Evolutionary conservation across 768 basidiomycete species (phyloP).

Genomic region (Trametes cingulata): DNA sequence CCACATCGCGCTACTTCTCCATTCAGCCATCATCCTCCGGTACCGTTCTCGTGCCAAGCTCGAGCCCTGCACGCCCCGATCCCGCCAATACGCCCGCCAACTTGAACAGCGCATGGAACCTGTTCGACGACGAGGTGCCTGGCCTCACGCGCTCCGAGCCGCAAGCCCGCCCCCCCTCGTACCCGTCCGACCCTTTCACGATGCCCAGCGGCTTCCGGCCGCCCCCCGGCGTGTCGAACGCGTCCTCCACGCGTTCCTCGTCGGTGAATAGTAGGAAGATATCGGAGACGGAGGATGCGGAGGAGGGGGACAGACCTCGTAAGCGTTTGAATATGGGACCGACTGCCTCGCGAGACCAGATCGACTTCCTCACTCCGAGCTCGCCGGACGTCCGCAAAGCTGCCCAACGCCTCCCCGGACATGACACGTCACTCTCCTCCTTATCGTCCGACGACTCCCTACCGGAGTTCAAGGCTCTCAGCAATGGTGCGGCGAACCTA

Average conservation of each 20-base stretch:
- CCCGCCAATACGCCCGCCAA: constrained; percentile 39
- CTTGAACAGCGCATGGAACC: constrained; percentile 37
- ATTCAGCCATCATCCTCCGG: constrained; percentile 48
- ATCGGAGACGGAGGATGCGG: constrained; percentile 40
- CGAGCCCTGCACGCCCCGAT: constrained; percentile 59
- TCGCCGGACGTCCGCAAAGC: constrained; percentile 62
- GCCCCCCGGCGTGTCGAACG: constrained; percentile 44
- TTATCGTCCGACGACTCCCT: constrained; percentile 72
- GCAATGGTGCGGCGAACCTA: constrained; percentile 48
- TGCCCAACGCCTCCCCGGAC: constrained; percentile 48
- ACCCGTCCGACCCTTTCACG: constrained; percentile 52
- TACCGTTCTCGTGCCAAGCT: constrained; percentile 73
- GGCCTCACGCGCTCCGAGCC: constrained; percentile 39
- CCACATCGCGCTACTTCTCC: constrained; percentile 61
- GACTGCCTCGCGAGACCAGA: constrained; percentile 33
- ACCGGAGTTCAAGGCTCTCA: constrained; percentile 45
- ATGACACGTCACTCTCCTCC: constrained; percentile 39
- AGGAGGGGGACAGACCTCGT: constrained; percentile 65
- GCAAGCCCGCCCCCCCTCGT: constrained; percentile 37
- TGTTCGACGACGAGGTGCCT: constrained; percentile 45
- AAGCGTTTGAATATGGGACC: constrained; percentile 66
- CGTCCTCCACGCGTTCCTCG: constrained; percentile 53
- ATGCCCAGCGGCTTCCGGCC: constrained; percentile 60
- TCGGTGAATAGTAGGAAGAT: constrained; percentile 40
- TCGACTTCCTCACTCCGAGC: constrained; percentile 45